These are phyloP conservation scores for Wakefieldia striispora DNA, from an alignment of 768 basidiomycete genomes.

Conservation along the genomic window DNA sequence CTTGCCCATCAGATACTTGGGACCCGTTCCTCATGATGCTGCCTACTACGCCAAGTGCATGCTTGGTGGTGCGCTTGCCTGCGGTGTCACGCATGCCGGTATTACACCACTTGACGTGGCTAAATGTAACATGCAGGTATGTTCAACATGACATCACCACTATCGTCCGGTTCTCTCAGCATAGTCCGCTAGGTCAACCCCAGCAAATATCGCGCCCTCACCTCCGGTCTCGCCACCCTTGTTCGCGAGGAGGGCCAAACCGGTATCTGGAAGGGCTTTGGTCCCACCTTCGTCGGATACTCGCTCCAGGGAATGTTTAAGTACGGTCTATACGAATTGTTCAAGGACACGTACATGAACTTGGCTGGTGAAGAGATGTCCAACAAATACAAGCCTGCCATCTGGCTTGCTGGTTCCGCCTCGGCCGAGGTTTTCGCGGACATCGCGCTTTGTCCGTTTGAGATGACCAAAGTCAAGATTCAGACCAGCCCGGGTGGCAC, in stretches of 20 bases:
- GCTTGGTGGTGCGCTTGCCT: conserved; percentile 85
- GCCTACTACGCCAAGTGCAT: conserved; percentile 83
- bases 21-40: conserved; percentile 73
- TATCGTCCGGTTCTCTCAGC: background rate
- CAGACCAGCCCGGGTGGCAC: conserved; percentile 74
- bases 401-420: conserved; percentile 93
- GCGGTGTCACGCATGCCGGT: conserved; percentile 85
- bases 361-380: conserved; percentile 80
- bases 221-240: conserved; percentile 59
- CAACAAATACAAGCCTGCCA: conserved; percentile 79
- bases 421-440: conserved; percentile 96
- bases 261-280: conserved; percentile 94
- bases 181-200: conserved; percentile 59
- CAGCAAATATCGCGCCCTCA: conserved; percentile 67
- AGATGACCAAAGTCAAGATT: conserved; percentile 92
- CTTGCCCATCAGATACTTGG: conserved; percentile 47
- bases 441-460: conserved; percentile 91
- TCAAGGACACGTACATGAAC: conserved; percentile 94
- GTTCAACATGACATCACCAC: conserved; percentile 12
- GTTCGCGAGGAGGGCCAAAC: conserved; percentile 76
- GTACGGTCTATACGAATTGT: conserved; percentile 95
- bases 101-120: conserved; percentile 86
- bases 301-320: conserved; percentile 98
- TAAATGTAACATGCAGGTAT: conserved; percentile 90
- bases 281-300: conserved; percentile 91